Conservation (phyloP, 2,329 filamentous ascomycete genomes). For the Botrytis medusae region DNA sequence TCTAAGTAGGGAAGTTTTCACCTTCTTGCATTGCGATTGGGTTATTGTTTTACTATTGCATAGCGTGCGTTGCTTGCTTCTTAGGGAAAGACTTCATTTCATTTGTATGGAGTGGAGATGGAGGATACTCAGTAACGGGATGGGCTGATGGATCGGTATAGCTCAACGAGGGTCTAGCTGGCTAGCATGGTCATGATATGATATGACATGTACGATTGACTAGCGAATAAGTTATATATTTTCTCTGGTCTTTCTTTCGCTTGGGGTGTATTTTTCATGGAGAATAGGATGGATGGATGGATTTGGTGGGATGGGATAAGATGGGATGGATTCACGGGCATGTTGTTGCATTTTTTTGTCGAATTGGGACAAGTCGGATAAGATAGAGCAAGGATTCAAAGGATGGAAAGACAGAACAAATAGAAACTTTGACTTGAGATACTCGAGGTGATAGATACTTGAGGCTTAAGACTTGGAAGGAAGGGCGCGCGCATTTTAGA, state of each 20-base stretch:
- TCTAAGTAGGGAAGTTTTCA: background rate
- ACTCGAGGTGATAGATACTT: background rate
- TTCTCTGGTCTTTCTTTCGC: background rate
- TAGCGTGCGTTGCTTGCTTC: constrained; percentile 4
- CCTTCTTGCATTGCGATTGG: background rate
- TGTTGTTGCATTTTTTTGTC: background rate
- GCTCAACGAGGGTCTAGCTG: background rate
- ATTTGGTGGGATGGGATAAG: background rate
- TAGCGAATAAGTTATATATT: background rate
- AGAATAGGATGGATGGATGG: background rate
- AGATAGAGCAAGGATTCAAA: background rate
- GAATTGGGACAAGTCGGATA: background rate
- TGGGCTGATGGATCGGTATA: background rate
- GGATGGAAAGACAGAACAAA: background rate
- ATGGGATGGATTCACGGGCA: background rate
- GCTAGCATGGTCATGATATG: constrained; percentile 9
- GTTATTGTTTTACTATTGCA: constrained; percentile 1
- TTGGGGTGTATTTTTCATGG: background rate
- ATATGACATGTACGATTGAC: background rate
- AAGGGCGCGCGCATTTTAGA: background rate
- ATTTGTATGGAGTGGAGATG: background rate
- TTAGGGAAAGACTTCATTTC: background rate
- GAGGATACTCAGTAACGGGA: background rate
- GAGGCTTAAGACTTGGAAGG: background rate
- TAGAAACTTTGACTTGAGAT: background rate